These are phyloP conservation scores for Candolleomyces eurysporus DNA, from an alignment of 768 basidiomycete genomes.

Conservation along the genomic window DNA sequence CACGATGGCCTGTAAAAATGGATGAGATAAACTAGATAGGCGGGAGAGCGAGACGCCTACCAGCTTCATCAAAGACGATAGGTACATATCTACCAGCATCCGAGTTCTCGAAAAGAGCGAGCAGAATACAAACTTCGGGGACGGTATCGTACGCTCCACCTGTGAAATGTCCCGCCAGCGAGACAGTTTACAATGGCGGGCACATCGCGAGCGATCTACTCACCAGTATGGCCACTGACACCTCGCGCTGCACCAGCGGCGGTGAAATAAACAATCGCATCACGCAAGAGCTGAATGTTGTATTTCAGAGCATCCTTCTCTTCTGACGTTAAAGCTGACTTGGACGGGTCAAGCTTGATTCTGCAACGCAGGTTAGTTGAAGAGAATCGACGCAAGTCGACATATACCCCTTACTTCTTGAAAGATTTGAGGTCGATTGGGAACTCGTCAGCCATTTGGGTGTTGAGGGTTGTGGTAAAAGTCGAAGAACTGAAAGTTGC, in stretches of 20 bases:
- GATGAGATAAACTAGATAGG: not conserved
- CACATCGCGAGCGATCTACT: not conserved
- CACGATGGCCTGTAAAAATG: constrained; percentile 66
- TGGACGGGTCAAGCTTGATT: constrained; percentile 69
- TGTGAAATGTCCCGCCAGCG: constrained; percentile 14
- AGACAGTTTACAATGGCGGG: constrained; percentile 1
- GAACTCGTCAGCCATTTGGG: constrained; percentile 42
- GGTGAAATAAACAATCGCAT: constrained; percentile 84
- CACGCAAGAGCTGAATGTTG: constrained; percentile 81
- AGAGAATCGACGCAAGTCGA: not conserved
- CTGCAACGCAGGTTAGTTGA: constrained; percentile 31
- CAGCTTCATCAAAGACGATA: constrained; percentile 79
- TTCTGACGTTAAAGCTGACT: constrained; percentile 58
- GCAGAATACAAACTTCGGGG: constrained; percentile 79
- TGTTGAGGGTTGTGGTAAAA: constrained; percentile 17
- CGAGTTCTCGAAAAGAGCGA: constrained; percentile 61
- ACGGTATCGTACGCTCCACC: constrained; percentile 75
- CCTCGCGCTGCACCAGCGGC: constrained; percentile 84
- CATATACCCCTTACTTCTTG: constrained; percentile 52
- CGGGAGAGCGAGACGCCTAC: constrained; percentile 29
- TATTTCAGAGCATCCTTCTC: constrained; percentile 55
- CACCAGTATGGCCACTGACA: constrained; percentile 83
- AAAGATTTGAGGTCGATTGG: constrained; percentile 78
- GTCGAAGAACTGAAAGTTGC: constrained; percentile 7
- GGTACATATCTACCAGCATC: constrained; percentile 61